Evolutionary conservation across 2,329 filamentous ascomycete genomes (phyloP).

Genomic region (Neonectria punicea): DNA sequence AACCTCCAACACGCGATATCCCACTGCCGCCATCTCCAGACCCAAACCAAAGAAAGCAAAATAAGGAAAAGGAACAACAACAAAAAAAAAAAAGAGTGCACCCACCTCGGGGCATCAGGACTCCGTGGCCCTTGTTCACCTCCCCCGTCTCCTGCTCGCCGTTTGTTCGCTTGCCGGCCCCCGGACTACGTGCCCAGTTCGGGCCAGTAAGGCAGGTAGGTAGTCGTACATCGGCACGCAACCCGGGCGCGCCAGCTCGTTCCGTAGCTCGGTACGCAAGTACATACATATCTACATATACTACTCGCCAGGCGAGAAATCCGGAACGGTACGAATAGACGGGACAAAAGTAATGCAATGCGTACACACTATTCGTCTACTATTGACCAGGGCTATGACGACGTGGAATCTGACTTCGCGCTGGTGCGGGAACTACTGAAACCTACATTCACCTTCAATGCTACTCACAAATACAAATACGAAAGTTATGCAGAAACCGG

Average conservation of each 20-base stretch:
- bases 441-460: background rate
- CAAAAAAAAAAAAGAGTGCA: no score
- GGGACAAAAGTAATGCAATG: no score
- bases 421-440: background rate
- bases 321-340: no score
- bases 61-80: no score
- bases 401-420: background rate
- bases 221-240: background rate
- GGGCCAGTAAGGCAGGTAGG: background rate
- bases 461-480: background rate
- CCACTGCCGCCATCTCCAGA: constrained; percentile 1
- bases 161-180: constrained; percentile 2
- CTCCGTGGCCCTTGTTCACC: background rate
- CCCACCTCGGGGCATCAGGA: constrained; percentile 13
- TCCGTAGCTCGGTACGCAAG: no score
- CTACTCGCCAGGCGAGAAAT: no score
- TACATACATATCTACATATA: no score
- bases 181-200: background rate
- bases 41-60: constrained; percentile 6
- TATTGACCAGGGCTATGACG: background rate
- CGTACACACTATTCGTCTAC: no score
- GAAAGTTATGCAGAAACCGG: background rate
- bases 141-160: background rate
- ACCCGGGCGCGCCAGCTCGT: background rate
- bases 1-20: background rate